Conservation (phyloP, 208 protist species). For the Trichomonas tenax region DNA sequence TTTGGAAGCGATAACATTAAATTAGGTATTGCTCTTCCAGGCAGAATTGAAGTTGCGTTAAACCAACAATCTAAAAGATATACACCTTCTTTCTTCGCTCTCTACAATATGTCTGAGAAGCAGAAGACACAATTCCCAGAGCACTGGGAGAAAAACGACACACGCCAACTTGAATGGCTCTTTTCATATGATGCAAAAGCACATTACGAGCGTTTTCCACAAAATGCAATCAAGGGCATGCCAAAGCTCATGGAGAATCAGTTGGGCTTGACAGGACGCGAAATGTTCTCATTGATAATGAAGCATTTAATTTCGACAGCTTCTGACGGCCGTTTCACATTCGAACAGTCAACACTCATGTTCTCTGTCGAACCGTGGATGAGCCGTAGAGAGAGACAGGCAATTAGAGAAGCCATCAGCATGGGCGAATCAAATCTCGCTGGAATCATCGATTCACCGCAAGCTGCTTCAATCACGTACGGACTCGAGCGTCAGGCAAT, state of each 20-base stretch:
- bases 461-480: neutral
- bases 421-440: neutral
- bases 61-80: neutral
- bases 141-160: neutral
- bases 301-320: neutral
- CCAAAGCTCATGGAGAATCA: neutral
- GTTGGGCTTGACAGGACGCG: neutral
- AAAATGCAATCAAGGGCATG: neutral
- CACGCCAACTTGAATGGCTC: neutral
- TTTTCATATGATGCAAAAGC: neutral
- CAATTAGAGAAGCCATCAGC: neutral
- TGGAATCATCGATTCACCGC: neutral
- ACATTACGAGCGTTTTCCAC: neutral
- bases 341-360: neutral
- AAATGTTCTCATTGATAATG: neutral
- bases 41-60: neutral
- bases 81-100: neutral
- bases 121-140: neutral
- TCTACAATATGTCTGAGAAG: neutral
- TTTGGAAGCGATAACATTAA: neutral
- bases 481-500: neutral
- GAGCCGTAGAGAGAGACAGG: neutral
- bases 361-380: neutral
- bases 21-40: neutral
- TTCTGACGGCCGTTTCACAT: neutral